These are phyloP conservation scores for Cytospora leucostoma DNA, from an alignment of 2,329 filamentous ascomycete genomes.

Conservation along the genomic window DNA sequence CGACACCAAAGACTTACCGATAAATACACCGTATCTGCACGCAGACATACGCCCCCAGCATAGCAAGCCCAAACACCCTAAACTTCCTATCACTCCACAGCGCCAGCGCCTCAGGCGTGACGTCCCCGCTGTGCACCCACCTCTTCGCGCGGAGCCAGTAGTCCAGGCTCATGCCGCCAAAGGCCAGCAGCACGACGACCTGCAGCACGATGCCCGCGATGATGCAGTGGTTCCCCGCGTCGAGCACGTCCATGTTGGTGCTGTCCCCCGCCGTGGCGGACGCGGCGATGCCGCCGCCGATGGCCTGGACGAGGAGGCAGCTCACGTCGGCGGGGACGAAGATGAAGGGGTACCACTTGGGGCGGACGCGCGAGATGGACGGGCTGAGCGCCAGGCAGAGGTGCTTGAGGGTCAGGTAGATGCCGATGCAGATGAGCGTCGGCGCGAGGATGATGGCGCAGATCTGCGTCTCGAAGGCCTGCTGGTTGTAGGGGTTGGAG, in stretches of 20 bases:
- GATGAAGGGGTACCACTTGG: constrained; percentile 55
- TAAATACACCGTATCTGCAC: constrained; percentile 58
- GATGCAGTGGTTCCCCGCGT: constrained; percentile 52
- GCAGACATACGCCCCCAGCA: constrained; percentile 46
- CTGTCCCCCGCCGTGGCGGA: constrained; percentile 39
- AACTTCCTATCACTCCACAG: constrained; percentile 49
- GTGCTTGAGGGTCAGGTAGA: constrained; percentile 67
- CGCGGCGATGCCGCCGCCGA: constrained; percentile 58
- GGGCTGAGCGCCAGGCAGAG: constrained; percentile 52
- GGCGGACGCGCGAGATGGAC: constrained; percentile 51
- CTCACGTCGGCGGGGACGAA: constrained; percentile 62
- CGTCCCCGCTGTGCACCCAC: constrained; percentile 40
- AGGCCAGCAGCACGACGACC: constrained; percentile 50
- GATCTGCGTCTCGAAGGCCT: constrained; percentile 61
- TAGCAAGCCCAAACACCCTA: constrained; percentile 46
- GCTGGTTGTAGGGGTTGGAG: constrained; percentile 55
- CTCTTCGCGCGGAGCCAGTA: constrained; percentile 47
- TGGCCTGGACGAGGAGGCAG: constrained; percentile 60
- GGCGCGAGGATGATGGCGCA: constrained; percentile 60
- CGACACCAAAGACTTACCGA: constrained; percentile 42
- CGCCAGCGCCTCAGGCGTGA: constrained; percentile 35
- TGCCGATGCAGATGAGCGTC: constrained; percentile 61
- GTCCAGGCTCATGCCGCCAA: constrained; percentile 47
- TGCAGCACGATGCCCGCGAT: constrained; percentile 57
- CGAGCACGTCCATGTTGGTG: constrained; percentile 41